Evolutionary conservation across 441 rosid genomes (phyloP).

Genomic region (Sinapis alba): DNA sequence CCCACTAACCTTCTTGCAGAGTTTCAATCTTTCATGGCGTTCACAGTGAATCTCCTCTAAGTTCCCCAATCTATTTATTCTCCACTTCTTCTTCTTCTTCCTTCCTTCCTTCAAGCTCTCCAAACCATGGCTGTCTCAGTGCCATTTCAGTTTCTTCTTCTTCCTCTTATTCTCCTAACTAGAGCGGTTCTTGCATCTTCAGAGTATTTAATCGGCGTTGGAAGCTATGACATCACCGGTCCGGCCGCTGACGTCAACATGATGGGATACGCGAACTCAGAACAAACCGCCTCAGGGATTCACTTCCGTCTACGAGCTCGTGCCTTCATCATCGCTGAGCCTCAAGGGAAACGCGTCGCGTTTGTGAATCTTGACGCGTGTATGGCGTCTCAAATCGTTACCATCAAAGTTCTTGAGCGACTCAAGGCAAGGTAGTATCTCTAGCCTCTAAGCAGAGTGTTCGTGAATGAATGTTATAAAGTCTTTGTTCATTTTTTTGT

Average conservation of each 20-base stretch:
- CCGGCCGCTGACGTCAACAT: slow-evolving; percentile 84
- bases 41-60: slow-evolving; percentile 23
- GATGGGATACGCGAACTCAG: slow-evolving; percentile 73
- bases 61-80: neutral
- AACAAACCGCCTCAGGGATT: slow-evolving; percentile 63
- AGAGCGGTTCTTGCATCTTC: slow-evolving; percentile 41
- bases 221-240: slow-evolving; percentile 81
- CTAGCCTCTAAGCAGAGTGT: neutral
- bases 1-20: neutral
- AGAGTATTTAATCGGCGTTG: slow-evolving; percentile 59
- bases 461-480: neutral
- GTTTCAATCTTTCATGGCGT: slow-evolving; percentile 26
- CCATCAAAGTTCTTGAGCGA: slow-evolving; percentile 67
- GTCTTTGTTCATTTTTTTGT: neutral
- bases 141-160: slow-evolving; percentile 32
- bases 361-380: slow-evolving; percentile 81
- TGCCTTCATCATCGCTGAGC: slow-evolving; percentile 66
- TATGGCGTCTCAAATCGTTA: slow-evolving; percentile 76
- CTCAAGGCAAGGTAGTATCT: slow-evolving; percentile 76
- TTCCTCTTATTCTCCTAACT: slow-evolving; percentile 24
- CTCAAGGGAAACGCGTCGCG: slow-evolving; percentile 57
- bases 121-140: slow-evolving; percentile 23
- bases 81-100: neutral
- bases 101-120: neutral
- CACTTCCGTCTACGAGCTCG: slow-evolving; percentile 75